Evolutionary conservation across 495 filamentous ascomycete species (phyloP).

Genomic region (Talaromyces ruber): DNA sequence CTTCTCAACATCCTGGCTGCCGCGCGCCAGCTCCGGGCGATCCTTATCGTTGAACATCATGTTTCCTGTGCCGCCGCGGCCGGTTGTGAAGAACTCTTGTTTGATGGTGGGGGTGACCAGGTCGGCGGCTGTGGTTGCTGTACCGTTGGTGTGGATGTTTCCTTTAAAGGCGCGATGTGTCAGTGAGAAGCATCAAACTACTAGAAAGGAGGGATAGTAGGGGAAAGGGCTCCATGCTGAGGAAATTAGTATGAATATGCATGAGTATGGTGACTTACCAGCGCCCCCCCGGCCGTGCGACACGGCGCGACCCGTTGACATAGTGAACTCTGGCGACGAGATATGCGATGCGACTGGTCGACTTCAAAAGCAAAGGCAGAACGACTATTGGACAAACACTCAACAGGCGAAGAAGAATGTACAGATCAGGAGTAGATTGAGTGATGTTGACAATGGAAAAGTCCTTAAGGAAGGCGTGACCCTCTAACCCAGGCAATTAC

Average conservation of each 20-base stretch:
- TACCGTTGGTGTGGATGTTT: slow-evolving; percentile 60
- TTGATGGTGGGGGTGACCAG: slow-evolving; percentile 80
- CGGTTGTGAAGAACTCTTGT: slow-evolving; percentile 73
- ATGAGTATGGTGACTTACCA: slow-evolving; percentile 24
- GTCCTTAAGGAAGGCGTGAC: background rate
- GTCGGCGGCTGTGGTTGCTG: slow-evolving; percentile 44
- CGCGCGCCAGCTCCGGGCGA: slow-evolving; percentile 57
- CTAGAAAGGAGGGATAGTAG: no score
- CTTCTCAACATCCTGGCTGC: slow-evolving; percentile 69
- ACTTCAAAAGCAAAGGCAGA: background rate
- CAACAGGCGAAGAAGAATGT: background rate
- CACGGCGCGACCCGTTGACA: slow-evolving; percentile 22
- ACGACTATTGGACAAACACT: background rate
- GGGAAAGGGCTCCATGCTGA: background rate
- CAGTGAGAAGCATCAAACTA: slow-evolving; percentile 18
- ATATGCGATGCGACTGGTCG: background rate
- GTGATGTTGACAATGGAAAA: background rate
- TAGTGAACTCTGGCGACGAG: background rate
- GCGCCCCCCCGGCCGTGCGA: slow-evolving; percentile 50
- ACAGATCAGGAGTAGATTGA: background rate
- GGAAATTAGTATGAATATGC: background rate
- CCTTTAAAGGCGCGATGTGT: slow-evolving; percentile 57
- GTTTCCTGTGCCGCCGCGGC: slow-evolving; percentile 64
- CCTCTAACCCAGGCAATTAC: background rate
- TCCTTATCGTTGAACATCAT: slow-evolving; percentile 64